Percentiles rank a stretch among this genome's conserved stretches.
Evolutionary conservation across 805 yeast species (phyloP).

Genomic region (Candida verbasci): DNA sequence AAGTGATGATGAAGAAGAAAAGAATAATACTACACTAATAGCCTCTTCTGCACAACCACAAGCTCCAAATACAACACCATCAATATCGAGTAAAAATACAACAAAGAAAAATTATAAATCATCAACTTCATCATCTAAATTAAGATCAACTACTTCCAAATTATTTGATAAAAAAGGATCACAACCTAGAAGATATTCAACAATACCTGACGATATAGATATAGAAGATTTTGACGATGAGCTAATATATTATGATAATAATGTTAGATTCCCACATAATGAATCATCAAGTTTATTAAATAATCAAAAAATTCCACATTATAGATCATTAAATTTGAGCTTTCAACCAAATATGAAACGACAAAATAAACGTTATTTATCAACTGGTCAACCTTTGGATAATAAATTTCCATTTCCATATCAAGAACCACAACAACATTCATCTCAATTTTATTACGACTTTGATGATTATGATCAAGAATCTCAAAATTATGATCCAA

Average conservation of each 20-base stretch:
- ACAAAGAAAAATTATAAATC: conserved; percentile 24
- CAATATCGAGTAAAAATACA: conserved; percentile 17
- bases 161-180: conserved; percentile 70
- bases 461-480: conserved; percentile 39
- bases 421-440: conserved; percentile 12
- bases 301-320: conserved; percentile 32
- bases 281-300: conserved; percentile 32
- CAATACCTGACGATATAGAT: conserved; percentile 59
- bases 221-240: conserved; percentile 55
- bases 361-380: conserved; percentile 29
- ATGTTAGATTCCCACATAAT: conserved; percentile 13
- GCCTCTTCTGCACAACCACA: conserved; percentile 3
- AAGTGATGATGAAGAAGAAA: conserved; percentile 24
- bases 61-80: conserved; percentile 4
- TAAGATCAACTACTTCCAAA: conserved; percentile 67
- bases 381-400: conserved; percentile 30
- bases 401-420: conserved; percentile 28
- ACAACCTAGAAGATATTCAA: conserved; percentile 68
- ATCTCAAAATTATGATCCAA: conserved; percentile 11
- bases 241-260: conserved; percentile 41
- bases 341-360: conserved; percentile 20
- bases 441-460: conserved; percentile 24
- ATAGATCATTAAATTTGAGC: conserved; percentile 36
- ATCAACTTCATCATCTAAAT: conserved; percentile 36
- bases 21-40: conserved; percentile 1